Conservation (phyloP, 1,284 basidiomycete species). For the Sporisorium scitamineum region DNA sequence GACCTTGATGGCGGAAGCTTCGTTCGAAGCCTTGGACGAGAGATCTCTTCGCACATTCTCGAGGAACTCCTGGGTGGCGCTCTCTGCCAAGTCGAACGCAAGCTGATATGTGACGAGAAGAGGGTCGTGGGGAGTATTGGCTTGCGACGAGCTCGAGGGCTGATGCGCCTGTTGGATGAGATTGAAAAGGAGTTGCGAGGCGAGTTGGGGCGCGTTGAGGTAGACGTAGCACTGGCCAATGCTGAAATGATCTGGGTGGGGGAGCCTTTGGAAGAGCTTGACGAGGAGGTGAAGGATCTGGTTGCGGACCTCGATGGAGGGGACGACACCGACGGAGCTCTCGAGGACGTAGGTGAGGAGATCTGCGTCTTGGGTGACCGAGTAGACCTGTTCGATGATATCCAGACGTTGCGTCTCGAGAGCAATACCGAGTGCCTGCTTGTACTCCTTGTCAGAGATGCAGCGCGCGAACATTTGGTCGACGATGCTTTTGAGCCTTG, state of each 20-base stretch:
- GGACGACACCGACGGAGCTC: constrained; percentile 64
- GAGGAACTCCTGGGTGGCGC: constrained; percentile 69
- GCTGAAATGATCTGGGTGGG: constrained; percentile 66
- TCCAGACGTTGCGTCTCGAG: constrained; percentile 66
- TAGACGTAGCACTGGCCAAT: constrained; percentile 69
- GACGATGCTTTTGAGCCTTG: constrained; percentile 62
- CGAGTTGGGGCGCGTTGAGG: constrained; percentile 62
- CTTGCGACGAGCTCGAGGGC: constrained; percentile 51
- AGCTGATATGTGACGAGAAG: constrained; percentile 67
- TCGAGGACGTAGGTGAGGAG: constrained; percentile 67
- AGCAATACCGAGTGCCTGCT: constrained; percentile 67
- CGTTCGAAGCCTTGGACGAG: constrained; percentile 28
- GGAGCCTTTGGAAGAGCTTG: constrained; percentile 66
- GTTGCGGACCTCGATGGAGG: constrained; percentile 57
- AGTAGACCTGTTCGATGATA: constrained; percentile 65
- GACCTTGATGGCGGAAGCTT: constrained; percentile 22
- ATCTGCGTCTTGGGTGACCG: constrained; percentile 57
- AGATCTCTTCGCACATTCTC: constrained; percentile 62
- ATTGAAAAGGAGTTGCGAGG: constrained; percentile 60
- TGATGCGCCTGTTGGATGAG: constrained; percentile 62
- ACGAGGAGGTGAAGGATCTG: constrained; percentile 68
- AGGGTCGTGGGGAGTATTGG: constrained; percentile 62
- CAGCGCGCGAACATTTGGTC: constrained; percentile 68
- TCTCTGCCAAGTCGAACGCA: constrained; percentile 68
- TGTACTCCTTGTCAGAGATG: constrained; percentile 63